These are phyloP conservation scores for Mycena alexandri DNA, from an alignment of 768 basidiomycete genomes.

Conservation along the genomic window DNA sequence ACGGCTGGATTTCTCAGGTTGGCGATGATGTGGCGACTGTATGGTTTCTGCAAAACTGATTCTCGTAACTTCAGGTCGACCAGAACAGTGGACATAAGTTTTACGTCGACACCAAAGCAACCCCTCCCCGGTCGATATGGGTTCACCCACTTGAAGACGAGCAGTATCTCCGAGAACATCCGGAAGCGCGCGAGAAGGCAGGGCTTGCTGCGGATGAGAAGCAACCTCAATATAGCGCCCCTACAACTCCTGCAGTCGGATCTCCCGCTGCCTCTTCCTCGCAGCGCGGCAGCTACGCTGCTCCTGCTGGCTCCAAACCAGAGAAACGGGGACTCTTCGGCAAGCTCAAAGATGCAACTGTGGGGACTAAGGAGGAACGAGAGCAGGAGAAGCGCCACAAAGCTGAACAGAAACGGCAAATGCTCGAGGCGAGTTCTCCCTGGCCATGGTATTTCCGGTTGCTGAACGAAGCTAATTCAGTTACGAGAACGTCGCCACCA, in stretches of 20 bases:
- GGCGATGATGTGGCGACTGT: slow-evolving; percentile 44
- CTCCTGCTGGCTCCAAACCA: slow-evolving; percentile 24
- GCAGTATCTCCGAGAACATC: slow-evolving; percentile 68
- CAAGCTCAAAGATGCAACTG: slow-evolving; percentile 72
- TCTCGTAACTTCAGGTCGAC: no score
- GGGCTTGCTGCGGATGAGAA: slow-evolving; percentile 23
- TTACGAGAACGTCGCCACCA: slow-evolving; percentile 52
- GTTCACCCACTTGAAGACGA: slow-evolving; percentile 80
- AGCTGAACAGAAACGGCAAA: slow-evolving; percentile 40
- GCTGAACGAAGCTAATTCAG: slow-evolving; percentile 24
- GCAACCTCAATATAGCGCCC: slow-evolving; percentile 28
- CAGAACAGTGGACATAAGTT: slow-evolving; percentile 55
- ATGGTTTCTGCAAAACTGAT: no score
- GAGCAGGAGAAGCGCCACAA: slow-evolving; percentile 53
- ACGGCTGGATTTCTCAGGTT: slow-evolving; percentile 68
- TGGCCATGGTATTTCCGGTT: neutral
- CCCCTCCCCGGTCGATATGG: slow-evolving; percentile 79
- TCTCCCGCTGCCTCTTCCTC: slow-evolving; percentile 25
- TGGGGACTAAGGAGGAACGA: slow-evolving; percentile 75
- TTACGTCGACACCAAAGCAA: slow-evolving; percentile 74
- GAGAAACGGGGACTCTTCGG: slow-evolving; percentile 68
- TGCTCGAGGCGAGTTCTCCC: slow-evolving; percentile 43
- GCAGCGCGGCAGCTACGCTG: slow-evolving; percentile 18
- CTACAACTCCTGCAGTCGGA: slow-evolving; percentile 22
- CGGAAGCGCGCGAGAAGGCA: slow-evolving; percentile 58